Evolutionary conservation across 2,329 filamentous ascomycete species (phyloP).

Genomic region (Exophiala lecanii-corni): DNA sequence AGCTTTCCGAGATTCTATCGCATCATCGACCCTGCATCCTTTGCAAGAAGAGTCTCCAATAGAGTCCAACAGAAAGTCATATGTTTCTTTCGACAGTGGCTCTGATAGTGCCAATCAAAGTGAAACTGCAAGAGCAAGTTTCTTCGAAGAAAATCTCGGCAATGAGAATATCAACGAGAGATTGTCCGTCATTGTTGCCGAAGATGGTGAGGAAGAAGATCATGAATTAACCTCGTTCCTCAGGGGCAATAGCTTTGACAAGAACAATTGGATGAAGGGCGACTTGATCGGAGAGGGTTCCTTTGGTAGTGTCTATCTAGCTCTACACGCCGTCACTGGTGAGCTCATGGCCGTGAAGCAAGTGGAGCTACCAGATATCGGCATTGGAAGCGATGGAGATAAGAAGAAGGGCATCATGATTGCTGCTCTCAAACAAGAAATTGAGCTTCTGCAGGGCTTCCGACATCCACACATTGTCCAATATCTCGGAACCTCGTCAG

Average conservation of each 20-base stretch:
- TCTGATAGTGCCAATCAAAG: constrained; percentile 65
- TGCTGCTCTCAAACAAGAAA: constrained; percentile 92
- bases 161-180: constrained; percentile 55
- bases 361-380: constrained; percentile 81
- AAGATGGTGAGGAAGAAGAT: constrained; percentile 88
- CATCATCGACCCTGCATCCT: constrained; percentile 82
- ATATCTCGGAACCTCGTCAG: constrained; percentile 91
- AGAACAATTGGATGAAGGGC: constrained; percentile 99
- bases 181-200: constrained; percentile 77
- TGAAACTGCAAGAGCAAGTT: constrained; percentile 71
- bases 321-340: constrained; percentile 89
- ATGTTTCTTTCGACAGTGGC: constrained; percentile 65
- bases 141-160: constrained; percentile 69
- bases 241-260: constrained; percentile 88
- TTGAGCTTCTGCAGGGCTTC: constrained; percentile 85
- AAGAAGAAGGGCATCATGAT: constrained; percentile 97
- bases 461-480: constrained; percentile 97
- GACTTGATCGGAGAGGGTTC: constrained; percentile 94
- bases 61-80: constrained; percentile 89
- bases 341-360: constrained; percentile 98
- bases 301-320: constrained; percentile 92
- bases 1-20: constrained; percentile 77
- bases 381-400: constrained; percentile 73
- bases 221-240: constrained; percentile 87
- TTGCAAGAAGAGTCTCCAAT: constrained; percentile 84